phyloP scores from a whole-genome alignment of 345 rosid genomes.

The Microcos paniculata region DNA sequence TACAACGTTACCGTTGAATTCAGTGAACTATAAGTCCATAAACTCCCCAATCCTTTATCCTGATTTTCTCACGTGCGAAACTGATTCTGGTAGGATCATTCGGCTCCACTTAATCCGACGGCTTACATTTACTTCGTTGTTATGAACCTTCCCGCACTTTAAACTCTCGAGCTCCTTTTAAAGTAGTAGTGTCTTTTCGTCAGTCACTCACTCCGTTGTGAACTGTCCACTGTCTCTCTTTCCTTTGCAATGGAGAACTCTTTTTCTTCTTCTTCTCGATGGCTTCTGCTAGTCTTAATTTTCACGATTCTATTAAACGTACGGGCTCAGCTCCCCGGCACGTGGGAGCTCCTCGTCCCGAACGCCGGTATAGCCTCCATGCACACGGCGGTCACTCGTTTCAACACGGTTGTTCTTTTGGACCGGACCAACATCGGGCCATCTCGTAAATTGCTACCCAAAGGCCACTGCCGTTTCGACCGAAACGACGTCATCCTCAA shows the following conservation, averaged over 20 bases:
- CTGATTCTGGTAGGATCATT: not conserved
- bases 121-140: not conserved
- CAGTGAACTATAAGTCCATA: not conserved
- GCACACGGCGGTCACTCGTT: conserved; percentile 96
- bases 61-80: not conserved
- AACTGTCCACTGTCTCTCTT: not conserved
- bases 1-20: not conserved
- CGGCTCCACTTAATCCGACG: not conserved
- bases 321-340: conserved; percentile 66
- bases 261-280: conserved; percentile 2
- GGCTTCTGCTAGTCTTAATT: conserved; percentile 10
- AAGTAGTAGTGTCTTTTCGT: not conserved
- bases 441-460: conserved; percentile 49
- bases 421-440: conserved; percentile 93
- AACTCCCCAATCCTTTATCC: not conserved
- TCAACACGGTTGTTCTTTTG: conserved; percentile 86
- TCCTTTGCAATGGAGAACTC: conserved; percentile 18
- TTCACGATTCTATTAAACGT: not conserved
- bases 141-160: not conserved
- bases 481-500: conserved; percentile 46
- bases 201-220: not conserved
- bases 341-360: conserved; percentile 70
- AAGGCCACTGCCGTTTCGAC: conserved; percentile 61
- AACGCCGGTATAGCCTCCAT: conserved; percentile 88
- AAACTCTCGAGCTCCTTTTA: not conserved